Percentiles rank a stretch among this genome's conserved stretches.
phyloP scores from a whole-genome alignment of 805 yeast species.

The Ogataea neopini region DNA sequence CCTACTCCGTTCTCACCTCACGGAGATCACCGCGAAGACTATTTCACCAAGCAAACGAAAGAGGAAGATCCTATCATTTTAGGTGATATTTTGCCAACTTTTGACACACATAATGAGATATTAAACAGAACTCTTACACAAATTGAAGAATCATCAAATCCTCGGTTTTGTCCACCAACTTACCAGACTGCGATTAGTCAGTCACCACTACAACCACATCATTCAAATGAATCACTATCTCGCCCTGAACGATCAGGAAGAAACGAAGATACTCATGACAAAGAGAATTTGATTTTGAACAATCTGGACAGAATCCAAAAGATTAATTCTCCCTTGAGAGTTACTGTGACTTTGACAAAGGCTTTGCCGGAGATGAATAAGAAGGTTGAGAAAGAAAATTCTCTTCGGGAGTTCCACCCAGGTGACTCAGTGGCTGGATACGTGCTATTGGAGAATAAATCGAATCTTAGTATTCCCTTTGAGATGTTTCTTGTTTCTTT shows the following conservation, averaged over 20 bases:
- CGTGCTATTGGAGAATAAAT: constrained; percentile 41
- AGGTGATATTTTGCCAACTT: constrained; percentile 65
- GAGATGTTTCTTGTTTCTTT: constrained; percentile 59
- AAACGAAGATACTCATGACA: constrained; percentile 9
- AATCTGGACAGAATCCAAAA: constrained; percentile 24
- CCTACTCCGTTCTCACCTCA: constrained; percentile 17
- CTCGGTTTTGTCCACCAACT: constrained; percentile 14
- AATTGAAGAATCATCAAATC: constrained; percentile 9
- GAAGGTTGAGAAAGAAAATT: constrained; percentile 29
- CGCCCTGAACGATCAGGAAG: background rate
- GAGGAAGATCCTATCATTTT: constrained; percentile 21
- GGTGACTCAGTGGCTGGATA: constrained; percentile 67
- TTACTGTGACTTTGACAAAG: constrained; percentile 40
- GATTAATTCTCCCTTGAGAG: constrained; percentile 23
- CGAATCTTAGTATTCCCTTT: constrained; percentile 45
- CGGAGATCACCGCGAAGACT: constrained; percentile 7
- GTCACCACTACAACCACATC: background rate
- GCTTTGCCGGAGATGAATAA: constrained; percentile 36
- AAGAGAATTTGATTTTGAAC: constrained; percentile 25
- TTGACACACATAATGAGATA: constrained; percentile 57
- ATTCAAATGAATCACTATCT: background rate
- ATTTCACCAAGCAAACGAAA: constrained; percentile 10
- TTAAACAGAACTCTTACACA: constrained; percentile 26
- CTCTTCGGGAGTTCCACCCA: constrained; percentile 55
- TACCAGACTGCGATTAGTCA: constrained; percentile 20